A percentile compares a stretch with the other conserved stretches of the same genome.
These are phyloP conservation scores for Suhomyces kunorum DNA, from an alignment of 1,139 yeast genomes.

Conservation along the genomic window DNA sequence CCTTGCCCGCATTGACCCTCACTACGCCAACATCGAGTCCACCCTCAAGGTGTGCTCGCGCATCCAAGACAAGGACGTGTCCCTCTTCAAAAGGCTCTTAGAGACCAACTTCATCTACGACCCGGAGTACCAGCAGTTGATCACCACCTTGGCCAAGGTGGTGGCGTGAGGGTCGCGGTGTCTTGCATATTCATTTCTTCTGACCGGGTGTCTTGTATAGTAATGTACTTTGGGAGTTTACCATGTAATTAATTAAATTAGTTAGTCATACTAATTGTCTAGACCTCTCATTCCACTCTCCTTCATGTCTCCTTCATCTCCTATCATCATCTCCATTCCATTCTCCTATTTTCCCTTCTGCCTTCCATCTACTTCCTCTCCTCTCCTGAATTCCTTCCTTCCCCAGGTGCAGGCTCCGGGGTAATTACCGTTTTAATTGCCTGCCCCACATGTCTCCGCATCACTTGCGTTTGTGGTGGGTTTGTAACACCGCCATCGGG, in stretches of 20 bases:
- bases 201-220: background rate
- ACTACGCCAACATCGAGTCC: conserved; percentile 12
- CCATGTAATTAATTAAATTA: no score
- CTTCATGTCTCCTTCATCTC: no score
- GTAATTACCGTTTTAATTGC: background rate
- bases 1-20: conserved; percentile 3
- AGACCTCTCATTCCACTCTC: no score
- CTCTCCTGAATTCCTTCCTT: no score
- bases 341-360: no score
- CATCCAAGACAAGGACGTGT: conserved; percentile 12
- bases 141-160: conserved; percentile 3
- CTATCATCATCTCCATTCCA: no score
- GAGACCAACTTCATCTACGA: conserved; percentile 13
- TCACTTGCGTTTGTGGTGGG: background rate
- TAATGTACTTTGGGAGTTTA: background rate
- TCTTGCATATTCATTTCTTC: background rate
- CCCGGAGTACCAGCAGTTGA: conserved; percentile 9
- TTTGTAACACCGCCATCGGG: background rate
- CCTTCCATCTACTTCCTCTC: no score
- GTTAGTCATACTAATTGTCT: no score
- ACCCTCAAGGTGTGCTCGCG: conserved; percentile 10
- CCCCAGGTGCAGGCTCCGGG: background rate
- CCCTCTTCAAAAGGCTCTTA: conserved; percentile 11
- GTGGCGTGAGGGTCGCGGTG: conserved; percentile 2
- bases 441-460: background rate